Evolutionary conservation across 2,329 filamentous ascomycete genomes (phyloP).

Genomic region (Xylaria sp.): DNA sequence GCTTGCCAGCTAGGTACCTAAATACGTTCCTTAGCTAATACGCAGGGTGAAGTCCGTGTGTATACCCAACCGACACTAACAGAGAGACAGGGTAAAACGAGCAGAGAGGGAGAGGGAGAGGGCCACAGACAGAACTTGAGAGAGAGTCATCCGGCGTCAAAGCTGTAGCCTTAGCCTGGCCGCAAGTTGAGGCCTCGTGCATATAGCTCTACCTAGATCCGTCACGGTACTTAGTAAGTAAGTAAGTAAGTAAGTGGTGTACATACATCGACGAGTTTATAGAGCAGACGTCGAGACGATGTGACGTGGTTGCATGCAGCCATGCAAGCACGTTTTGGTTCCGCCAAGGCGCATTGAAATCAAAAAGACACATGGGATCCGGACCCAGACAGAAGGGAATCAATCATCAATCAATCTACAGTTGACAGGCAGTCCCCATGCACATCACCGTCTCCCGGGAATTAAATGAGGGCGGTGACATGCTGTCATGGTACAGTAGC

Average conservation of each 20-base stretch:
- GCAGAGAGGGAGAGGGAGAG: neutral
- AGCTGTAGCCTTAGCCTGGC: slow-evolving; percentile 5
- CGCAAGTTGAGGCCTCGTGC: slow-evolving; percentile 13
- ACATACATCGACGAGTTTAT: slow-evolving; percentile 7
- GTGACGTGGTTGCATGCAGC: slow-evolving; percentile 28
- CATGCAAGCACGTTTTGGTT: slow-evolving; percentile 32
- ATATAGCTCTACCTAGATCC: neutral
- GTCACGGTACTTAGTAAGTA: neutral
- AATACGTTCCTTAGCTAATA: slow-evolving; percentile 20
- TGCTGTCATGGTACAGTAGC: slow-evolving; percentile 31
- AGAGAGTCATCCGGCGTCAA: slow-evolving; percentile 23
- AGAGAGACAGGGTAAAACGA: slow-evolving; percentile 13
- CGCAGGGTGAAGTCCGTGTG: neutral
- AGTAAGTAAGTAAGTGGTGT: neutral
- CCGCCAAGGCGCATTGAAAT: slow-evolving; percentile 30
- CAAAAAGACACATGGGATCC: neutral
- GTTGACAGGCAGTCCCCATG: slow-evolving; percentile 2
- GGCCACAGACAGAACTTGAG: neutral
- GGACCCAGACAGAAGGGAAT: slow-evolving; percentile 11
- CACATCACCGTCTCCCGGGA: slow-evolving; percentile 16
- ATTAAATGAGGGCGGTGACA: slow-evolving; percentile 25
- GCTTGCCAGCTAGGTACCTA: slow-evolving; percentile 18
- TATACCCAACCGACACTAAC: too few relatives aligned
- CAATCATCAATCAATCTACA: neutral
- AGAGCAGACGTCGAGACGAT: slow-evolving; percentile 16